Conservation (phyloP, 306 rosid genomes). For the Vigna nakashimae region DNA sequence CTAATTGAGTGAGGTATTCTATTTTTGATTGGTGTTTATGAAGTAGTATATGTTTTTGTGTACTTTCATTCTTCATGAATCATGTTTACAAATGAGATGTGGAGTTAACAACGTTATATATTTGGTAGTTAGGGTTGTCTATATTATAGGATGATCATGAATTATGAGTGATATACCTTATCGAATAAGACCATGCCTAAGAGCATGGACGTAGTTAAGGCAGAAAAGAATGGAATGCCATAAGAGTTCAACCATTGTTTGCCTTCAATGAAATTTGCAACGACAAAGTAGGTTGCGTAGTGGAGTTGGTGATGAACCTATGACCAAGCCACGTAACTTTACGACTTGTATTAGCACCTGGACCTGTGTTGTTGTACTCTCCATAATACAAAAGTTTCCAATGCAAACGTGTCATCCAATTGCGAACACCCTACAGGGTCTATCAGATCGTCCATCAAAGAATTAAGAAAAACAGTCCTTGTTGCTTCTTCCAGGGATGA, state of each 20-base stretch:
- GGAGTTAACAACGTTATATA: too few relatives aligned
- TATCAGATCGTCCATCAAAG: constrained; percentile 62
- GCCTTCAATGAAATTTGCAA: constrained; percentile 65
- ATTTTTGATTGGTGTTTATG: too few relatives aligned
- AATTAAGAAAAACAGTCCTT: constrained; percentile 61
- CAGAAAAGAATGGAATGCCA: constrained; percentile 55
- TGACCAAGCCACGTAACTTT: constrained; percentile 87
- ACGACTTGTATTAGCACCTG: constrained; percentile 65
- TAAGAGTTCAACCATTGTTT: constrained; percentile 68
- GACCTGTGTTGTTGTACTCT: constrained; percentile 73
- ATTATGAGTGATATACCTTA: background rate
- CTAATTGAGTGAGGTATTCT: too few relatives aligned
- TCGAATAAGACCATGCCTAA: background rate
- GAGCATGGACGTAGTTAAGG: constrained; percentile 25
- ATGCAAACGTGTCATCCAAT: constrained; percentile 75
- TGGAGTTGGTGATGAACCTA: constrained; percentile 61
- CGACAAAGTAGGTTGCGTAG: constrained; percentile 68
- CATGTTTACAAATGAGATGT: too few relatives aligned
- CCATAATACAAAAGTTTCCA: constrained; percentile 75
- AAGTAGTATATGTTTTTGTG: too few relatives aligned
- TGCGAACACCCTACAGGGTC: constrained; percentile 80
- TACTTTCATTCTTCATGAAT: too few relatives aligned
- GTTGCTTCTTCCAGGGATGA: constrained; percentile 85
- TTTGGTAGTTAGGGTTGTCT: too few relatives aligned
- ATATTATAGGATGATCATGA: too few relatives aligned